A percentile compares a stretch with the other conserved stretches of the same genome.
Evolutionary conservation across 805 yeast species (phyloP).

Genomic region (Saturnispora zaruensis): DNA sequence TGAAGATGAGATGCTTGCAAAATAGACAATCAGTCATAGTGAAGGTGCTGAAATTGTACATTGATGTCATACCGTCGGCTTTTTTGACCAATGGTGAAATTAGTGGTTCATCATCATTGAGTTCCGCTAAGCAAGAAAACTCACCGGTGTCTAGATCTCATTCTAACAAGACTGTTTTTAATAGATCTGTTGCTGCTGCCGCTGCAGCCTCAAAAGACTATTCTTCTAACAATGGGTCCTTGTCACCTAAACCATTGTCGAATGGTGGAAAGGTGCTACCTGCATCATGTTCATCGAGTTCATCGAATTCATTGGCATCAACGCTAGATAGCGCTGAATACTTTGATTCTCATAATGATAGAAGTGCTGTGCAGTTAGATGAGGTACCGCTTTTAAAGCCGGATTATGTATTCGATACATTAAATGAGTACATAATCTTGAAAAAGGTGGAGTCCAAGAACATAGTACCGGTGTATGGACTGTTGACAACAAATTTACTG

Average conservation of each 20-base stretch:
- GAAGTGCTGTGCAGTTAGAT: neutral
- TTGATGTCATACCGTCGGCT: neutral
- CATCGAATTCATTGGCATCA: neutral
- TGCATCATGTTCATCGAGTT: neutral
- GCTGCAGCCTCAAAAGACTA: neutral
- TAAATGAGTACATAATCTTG: conserved; percentile 25
- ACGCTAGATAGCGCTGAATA: neutral
- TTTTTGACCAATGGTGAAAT: neutral
- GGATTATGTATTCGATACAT: conserved; percentile 13
- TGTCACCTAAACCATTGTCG: neutral
- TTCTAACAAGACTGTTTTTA: neutral
- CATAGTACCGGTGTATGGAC: conserved; percentile 13
- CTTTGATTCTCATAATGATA: neutral
- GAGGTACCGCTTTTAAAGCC: conserved; percentile 8
- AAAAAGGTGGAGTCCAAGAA: conserved; percentile 11
- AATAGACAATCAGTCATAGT: conserved; percentile 6
- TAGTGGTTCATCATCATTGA: neutral
- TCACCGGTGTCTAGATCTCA: neutral
- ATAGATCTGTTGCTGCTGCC: neutral
- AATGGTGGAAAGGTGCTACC: neutral
- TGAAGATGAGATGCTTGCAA: conserved; percentile 14
- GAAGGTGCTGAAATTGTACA: conserved; percentile 8
- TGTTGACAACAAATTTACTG: conserved; percentile 9
- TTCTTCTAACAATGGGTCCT: neutral
- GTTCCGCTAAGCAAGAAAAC: neutral